phyloP scores from a whole-genome alignment of 148 eudicot species.

The Pharnaceum exiguum region DNA sequence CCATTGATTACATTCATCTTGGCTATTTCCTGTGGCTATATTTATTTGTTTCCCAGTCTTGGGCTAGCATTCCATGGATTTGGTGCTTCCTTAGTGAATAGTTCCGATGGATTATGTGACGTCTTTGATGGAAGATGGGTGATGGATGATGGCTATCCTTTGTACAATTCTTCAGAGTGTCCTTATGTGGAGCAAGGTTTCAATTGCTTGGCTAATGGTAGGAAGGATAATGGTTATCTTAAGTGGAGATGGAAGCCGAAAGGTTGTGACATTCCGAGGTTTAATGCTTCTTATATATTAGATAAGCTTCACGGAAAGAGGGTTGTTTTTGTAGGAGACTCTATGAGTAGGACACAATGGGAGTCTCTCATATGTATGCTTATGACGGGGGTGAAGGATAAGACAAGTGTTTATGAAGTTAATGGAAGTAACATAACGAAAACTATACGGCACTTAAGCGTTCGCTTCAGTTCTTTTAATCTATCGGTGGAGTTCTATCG shows the following conservation, averaged over 20 bases:
- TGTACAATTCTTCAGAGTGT: conserved; percentile 57
- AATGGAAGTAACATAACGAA: conserved; percentile 52
- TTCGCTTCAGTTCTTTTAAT: conserved; percentile 50
- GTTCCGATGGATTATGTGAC: conserved; percentile 23
- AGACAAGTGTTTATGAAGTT: conserved; percentile 54
- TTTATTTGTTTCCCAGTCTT: conserved; percentile 37
- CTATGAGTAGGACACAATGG: conserved; percentile 74
- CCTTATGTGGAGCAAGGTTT: conserved; percentile 60
- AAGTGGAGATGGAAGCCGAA: conserved; percentile 66
- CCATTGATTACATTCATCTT: conserved; percentile 38
- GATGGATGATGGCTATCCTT: conserved; percentile 40
- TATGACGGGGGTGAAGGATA: conserved; percentile 64
- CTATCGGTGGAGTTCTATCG: conserved; percentile 56
- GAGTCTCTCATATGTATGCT: conserved; percentile 67
- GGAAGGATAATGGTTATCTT: conserved; percentile 43
- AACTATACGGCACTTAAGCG: conserved; percentile 46
- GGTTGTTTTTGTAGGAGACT: conserved; percentile 73
- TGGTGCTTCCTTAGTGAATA: conserved; percentile 8
- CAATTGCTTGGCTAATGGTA: conserved; percentile 64
- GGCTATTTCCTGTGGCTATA: conserved; percentile 37
- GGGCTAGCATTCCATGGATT: conserved; percentile 29
- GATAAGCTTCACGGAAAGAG: conserved; percentile 46
- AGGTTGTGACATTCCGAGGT: conserved; percentile 39
- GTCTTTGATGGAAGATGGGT: conserved; percentile 57
- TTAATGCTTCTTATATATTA: conserved; percentile 35